Evolutionary conservation across 2,329 filamentous ascomycete species (phyloP).

Genomic region (Rhinocladiella mackenziei): DNA sequence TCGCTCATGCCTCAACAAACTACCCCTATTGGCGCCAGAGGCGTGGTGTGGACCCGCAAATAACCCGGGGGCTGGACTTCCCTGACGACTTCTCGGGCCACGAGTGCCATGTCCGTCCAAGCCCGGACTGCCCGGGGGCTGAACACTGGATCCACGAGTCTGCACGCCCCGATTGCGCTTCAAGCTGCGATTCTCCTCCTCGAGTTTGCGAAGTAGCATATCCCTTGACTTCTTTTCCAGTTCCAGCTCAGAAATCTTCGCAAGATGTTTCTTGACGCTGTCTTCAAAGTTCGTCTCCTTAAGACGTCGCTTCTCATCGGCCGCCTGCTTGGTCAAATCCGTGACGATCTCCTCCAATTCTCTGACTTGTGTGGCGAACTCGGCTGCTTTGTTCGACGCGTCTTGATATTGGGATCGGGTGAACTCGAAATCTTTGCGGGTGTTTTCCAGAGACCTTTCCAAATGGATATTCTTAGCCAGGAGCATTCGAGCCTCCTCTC

Average conservation of each 20-base stretch:
- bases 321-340: constrained; percentile 37
- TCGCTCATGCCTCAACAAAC: constrained; percentile 21
- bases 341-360: constrained; percentile 39
- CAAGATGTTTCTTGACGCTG: constrained; percentile 35
- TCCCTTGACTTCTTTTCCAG: constrained; percentile 37
- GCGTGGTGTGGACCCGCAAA: constrained; percentile 11
- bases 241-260: constrained; percentile 40
- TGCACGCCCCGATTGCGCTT: constrained; percentile 35
- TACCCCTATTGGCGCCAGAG: constrained; percentile 13
- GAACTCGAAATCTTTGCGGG: constrained; percentile 44
- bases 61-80: constrained; percentile 24
- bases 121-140: constrained; percentile 28
- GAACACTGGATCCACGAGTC: constrained; percentile 31
- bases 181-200: constrained; percentile 44
- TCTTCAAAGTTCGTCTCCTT: constrained; percentile 38
- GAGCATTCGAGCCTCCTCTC: constrained; percentile 35
- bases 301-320: constrained; percentile 37
- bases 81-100: constrained; percentile 26
- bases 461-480: constrained; percentile 33
- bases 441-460: constrained; percentile 39
- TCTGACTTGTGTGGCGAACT: constrained; percentile 38
- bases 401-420: constrained; percentile 46
- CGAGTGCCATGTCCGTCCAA: constrained; percentile 14
- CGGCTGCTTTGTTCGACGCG: constrained; percentile 43
- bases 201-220: constrained; percentile 39